These are phyloP conservation scores for Thraustotheca clavata DNA, from an alignment of 352 stramenopile genomes.

Conservation along the genomic window DNA sequence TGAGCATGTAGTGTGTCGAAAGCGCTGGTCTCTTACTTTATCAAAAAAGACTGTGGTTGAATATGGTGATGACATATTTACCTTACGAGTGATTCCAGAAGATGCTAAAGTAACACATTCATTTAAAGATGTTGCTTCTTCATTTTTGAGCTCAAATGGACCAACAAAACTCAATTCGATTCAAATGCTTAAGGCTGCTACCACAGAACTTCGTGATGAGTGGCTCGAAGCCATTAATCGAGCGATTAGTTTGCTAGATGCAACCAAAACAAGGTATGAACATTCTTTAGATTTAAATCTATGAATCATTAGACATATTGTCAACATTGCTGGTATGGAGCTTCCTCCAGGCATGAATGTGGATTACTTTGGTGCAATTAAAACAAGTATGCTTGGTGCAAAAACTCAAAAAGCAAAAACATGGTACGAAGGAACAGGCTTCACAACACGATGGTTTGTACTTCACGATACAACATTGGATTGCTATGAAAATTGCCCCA, in stretches of 20 bases:
- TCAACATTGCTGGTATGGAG: slow-evolving; percentile 27
- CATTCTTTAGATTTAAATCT: neutral
- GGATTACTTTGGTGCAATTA: slow-evolving; percentile 75
- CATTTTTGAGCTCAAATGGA: neutral
- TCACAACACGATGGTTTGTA: slow-evolving; percentile 57
- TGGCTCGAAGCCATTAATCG: slow-evolving; percentile 37
- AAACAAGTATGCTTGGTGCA: slow-evolving; percentile 25
- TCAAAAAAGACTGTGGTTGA: slow-evolving; percentile 39
- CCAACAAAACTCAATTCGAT: neutral
- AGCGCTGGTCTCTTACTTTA: slow-evolving; percentile 61
- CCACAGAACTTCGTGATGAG: slow-evolving; percentile 52
- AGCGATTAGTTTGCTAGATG: neutral
- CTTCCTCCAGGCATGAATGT: slow-evolving; percentile 47
- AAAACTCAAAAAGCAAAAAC: slow-evolving; percentile 22
- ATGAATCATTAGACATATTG: neutral
- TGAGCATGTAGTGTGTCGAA: slow-evolving; percentile 53
- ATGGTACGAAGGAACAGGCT: slow-evolving; percentile 76
- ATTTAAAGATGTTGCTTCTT: neutral
- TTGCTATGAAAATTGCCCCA: slow-evolving; percentile 75
- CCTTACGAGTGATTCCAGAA: slow-evolving; percentile 53
- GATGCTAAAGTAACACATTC: slow-evolving; percentile 22
- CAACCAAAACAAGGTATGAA: neutral
- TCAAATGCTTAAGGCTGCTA: slow-evolving; percentile 51
- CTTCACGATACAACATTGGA: slow-evolving; percentile 63
- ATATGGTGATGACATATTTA: slow-evolving; percentile 76